Evolutionary conservation across 2,329 filamentous ascomycete genomes (phyloP), one percentile per base, ranked within the genome.

Genomic region (Diplodia sapinea): DNA sequence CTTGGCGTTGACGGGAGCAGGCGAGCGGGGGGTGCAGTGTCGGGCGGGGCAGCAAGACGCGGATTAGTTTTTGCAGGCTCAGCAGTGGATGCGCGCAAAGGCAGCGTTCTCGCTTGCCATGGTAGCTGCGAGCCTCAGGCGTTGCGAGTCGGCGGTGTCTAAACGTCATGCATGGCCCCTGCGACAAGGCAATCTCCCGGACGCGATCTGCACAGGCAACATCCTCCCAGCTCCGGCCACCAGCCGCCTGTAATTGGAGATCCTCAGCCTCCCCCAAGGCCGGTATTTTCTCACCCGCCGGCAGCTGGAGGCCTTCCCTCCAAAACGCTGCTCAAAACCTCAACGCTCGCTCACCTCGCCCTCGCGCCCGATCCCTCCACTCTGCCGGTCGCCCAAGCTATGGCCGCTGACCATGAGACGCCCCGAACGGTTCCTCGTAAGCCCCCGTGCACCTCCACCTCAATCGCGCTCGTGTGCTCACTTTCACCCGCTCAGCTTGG

Each of bases 401-500:
- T 66, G 65, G 47, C 65, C 65, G 47, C 33, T 17, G 65, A 61
- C 47, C 43, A 57, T 40, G 65, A 43, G 29, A 43, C 54, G 36
- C 65, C 65, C 65, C 65, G 54, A 6, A 61, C 54, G 33, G 49
- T 66, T 31, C 65, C 65, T 31, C 65, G 65, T 66, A 61, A 59
- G 55, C 47, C 50, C 61, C 61, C 61, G 47, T 64, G 31, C 61
- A 62, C 26, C 23, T 62, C 7, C 26, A 49, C 29, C 40, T 13
- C 57, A 7, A 33, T 23, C 40, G 1, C 57, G 17, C 57, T 62
- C 43, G 61, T 43, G 50, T 52, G 64, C 54, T 59, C 29, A 57
- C 54, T 9, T 20, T 52, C 36, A 26, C 13, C 26, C 13, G 31
- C 51, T 38, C 68, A 75, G 73, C 77, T 63, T 80, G 78, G 78